These are phyloP conservation scores for Komagataella ulmi DNA, from an alignment of 805 yeast species.

Conservation along the genomic window DNA sequence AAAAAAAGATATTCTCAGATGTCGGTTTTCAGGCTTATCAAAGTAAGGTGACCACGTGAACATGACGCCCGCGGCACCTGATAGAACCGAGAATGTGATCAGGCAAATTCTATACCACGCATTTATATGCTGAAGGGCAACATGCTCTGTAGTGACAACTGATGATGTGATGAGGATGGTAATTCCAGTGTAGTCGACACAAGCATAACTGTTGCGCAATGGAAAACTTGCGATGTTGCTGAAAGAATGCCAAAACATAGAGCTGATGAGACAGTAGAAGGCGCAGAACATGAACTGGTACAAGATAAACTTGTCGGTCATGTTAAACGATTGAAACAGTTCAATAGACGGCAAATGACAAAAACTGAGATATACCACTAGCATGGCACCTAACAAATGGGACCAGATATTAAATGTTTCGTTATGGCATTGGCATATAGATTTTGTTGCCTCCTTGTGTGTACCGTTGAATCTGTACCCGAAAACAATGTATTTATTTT, in stretches of 20 bases:
- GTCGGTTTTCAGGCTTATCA: slow-evolving; percentile 77
- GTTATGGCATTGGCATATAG: slow-evolving; percentile 60
- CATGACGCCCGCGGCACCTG: slow-evolving; percentile 61
- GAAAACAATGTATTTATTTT: slow-evolving; percentile 68
- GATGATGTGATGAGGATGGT: slow-evolving; percentile 84
- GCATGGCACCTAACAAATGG: slow-evolving; percentile 58
- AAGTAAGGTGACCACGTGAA: slow-evolving; percentile 91
- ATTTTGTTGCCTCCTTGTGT: slow-evolving; percentile 43
- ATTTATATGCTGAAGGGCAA: slow-evolving; percentile 54
- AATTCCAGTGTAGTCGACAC: slow-evolving; percentile 92
- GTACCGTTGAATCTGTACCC: slow-evolving; percentile 77
- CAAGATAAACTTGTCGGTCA: slow-evolving; percentile 39
- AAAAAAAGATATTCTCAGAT: slow-evolving; percentile 69
- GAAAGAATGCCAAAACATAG: slow-evolving; percentile 88
- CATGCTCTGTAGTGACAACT: slow-evolving; percentile 74
- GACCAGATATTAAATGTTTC: slow-evolving; percentile 93
- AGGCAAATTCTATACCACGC: slow-evolving; percentile 26
- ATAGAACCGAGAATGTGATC: slow-evolving; percentile 44
- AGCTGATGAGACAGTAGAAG: slow-evolving; percentile 62
- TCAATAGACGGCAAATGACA: slow-evolving; percentile 52
- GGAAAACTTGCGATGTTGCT: slow-evolving; percentile 55
- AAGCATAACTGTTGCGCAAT: slow-evolving; percentile 67
- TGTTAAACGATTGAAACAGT: slow-evolving; percentile 9
- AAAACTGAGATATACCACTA: slow-evolving; percentile 41
- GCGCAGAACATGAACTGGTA: slow-evolving; percentile 60